A percentile compares a stretch with the other conserved stretches of the same genome.
Conservation (phyloP, 2,329 filamentous ascomycete genomes). For the Podosphaera fusca region DNA sequence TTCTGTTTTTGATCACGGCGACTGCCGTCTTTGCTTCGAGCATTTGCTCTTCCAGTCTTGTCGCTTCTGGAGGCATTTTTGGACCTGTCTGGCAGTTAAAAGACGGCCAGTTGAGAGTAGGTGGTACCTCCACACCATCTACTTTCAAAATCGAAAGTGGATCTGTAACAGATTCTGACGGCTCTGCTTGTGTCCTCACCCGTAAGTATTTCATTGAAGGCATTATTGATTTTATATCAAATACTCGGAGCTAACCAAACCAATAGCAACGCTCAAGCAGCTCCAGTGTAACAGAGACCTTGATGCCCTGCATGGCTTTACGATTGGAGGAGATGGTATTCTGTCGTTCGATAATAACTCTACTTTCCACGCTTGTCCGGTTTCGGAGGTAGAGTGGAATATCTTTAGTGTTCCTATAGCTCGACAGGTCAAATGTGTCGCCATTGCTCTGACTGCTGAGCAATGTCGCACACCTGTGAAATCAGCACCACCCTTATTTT, state of each 20-base stretch:
- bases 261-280: neutral
- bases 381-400: slow-evolving; percentile 29
- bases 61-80: too few relatives aligned
- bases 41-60: too few relatives aligned
- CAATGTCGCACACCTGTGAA: slow-evolving; percentile 14
- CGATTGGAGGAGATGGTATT: slow-evolving; percentile 21
- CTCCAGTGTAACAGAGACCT: too few relatives aligned
- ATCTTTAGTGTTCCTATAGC: slow-evolving; percentile 24
- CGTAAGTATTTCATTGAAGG: slow-evolving; percentile 15
- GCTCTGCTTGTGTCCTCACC: slow-evolving; percentile 10
- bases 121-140: too few relatives aligned
- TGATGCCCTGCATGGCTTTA: too few relatives aligned
- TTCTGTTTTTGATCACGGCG: neutral
- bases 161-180: too few relatives aligned
- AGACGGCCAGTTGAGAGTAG: too few relatives aligned
- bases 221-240: neutral
- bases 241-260: neutral
- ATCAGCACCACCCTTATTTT: neutral
- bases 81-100: too few relatives aligned
- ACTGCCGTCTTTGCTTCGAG: neutral
- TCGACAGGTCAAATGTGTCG: slow-evolving; percentile 24
- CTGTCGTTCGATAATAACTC: slow-evolving; percentile 25
- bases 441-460: slow-evolving; percentile 23
- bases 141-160: too few relatives aligned
- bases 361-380: slow-evolving; percentile 36